phyloP scores from a whole-genome alignment of 495 filamentous ascomycete species.

The Pseudomonodictys pantanalensis region DNA sequence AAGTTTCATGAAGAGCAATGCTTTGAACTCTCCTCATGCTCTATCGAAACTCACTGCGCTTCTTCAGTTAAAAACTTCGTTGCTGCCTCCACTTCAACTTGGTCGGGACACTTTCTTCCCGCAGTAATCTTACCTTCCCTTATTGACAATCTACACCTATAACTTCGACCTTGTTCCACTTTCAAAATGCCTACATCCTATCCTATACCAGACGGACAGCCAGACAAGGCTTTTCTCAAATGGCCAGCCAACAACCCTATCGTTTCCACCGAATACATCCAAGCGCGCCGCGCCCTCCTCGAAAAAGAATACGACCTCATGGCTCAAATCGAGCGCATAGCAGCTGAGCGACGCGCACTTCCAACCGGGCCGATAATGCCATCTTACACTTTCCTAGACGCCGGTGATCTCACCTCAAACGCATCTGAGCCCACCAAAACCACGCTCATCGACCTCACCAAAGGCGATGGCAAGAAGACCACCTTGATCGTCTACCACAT shows the following conservation, averaged over 20 bases:
- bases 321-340: conserved; percentile 12
- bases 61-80: no score
- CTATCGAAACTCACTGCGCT: no score
- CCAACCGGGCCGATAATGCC: conserved; percentile 5
- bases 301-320: conserved; percentile 14
- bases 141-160: no score
- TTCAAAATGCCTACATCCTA: no score
- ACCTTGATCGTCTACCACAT: conserved; percentile 18
- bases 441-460: conserved; percentile 7
- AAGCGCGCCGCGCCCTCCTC: conserved; percentile 8
- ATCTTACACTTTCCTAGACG: conserved; percentile 14
- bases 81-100: no score
- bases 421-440: background rate
- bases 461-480: background rate
- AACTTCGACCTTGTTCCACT: no score
- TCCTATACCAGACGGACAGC: no score
- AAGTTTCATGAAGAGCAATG: no score
- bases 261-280: conserved; percentile 6
- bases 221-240: conserved; percentile 7
- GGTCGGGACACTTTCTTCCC: no score
- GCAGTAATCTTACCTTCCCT: no score
- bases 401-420: background rate
- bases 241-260: conserved; percentile 14
- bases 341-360: conserved; percentile 12
- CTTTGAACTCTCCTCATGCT: no score